Evolutionary conservation across 1,284 basidiomycete species (phyloP).

Genomic region (Polyporus tsugae): DNA sequence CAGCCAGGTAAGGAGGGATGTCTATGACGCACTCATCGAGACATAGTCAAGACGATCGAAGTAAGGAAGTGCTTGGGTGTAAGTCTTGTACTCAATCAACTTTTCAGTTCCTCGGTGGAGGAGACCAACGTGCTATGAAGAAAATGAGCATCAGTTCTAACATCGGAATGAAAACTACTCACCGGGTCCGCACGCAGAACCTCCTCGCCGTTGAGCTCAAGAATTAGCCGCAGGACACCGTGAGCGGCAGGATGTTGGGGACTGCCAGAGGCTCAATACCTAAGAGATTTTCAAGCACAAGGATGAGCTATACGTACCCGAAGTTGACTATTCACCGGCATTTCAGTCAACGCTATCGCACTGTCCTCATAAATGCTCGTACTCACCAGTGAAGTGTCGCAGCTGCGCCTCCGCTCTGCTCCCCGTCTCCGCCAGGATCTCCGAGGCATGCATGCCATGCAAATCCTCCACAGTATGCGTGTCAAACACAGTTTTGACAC

Average conservation of each 20-base stretch:
- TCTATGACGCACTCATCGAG: constrained; percentile 87
- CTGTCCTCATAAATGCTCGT: constrained; percentile 20
- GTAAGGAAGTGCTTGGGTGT: constrained; percentile 98
- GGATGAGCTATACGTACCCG: constrained; percentile 59
- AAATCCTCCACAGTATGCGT: constrained; percentile 84
- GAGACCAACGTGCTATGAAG: constrained; percentile 89
- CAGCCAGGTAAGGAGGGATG: not conserved
- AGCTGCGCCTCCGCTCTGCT: constrained; percentile 82
- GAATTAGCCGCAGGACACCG: constrained; percentile 96
- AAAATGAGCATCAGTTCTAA: constrained; percentile 16
- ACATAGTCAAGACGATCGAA: constrained; percentile 99
- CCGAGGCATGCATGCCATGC: constrained; percentile 78
- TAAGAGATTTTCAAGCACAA: not conserved
- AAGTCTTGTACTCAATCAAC: constrained; percentile 99
- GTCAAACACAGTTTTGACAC: constrained; percentile 59
- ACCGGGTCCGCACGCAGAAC: constrained; percentile 92
- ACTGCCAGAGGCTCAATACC: constrained; percentile 46
- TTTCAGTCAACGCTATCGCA: constrained; percentile 15
- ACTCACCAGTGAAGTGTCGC: constrained; percentile 90
- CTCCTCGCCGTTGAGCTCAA: constrained; percentile 98
- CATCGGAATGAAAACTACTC: constrained; percentile 40
- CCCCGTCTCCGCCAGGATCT: constrained; percentile 82
- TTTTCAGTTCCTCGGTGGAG: constrained; percentile 99
- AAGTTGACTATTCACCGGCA: constrained; percentile 76
- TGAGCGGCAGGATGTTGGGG: constrained; percentile 99